Percentiles rank a stretch among this genome's conserved stretches.
Evolutionary conservation across 2,329 filamentous ascomycete species (phyloP).

Genomic region (Neonectria magnoliae): DNA sequence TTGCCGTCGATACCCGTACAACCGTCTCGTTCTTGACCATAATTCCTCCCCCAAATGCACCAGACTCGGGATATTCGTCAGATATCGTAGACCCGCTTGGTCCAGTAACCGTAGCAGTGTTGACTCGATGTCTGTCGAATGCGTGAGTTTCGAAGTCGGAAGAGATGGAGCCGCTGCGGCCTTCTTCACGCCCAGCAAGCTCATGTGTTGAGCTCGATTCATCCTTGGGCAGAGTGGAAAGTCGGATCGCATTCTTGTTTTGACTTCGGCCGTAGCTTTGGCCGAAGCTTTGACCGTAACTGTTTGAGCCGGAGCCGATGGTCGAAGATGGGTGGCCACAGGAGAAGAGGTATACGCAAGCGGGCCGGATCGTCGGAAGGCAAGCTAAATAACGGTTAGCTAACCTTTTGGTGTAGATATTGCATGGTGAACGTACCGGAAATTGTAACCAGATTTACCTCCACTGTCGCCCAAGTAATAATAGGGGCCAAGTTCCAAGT

Average conservation of each 20-base stretch:
- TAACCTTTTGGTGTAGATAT: too few relatives aligned
- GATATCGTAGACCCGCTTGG: not conserved
- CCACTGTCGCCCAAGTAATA: constrained; percentile 38
- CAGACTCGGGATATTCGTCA: not conserved
- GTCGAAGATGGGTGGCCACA: constrained; percentile 24
- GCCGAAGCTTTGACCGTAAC: constrained; percentile 17
- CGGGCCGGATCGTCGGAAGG: constrained; percentile 35
- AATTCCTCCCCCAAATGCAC: constrained; percentile 23
- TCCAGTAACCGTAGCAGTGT: constrained; percentile 26
- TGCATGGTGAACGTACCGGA: constrained; percentile 30
- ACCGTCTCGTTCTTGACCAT: constrained; percentile 40
- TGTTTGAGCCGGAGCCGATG: constrained; percentile 30
- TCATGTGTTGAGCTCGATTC: constrained; percentile 38
- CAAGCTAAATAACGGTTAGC: constrained; percentile 19
- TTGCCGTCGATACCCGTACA: constrained; percentile 7
- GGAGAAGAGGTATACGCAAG: constrained; percentile 33
- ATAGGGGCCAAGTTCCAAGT: constrained; percentile 38
- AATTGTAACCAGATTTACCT: constrained; percentile 40
- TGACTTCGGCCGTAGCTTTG: constrained; percentile 30
- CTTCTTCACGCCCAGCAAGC: constrained; percentile 26
- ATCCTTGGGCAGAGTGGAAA: constrained; percentile 32
- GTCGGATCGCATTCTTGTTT: constrained; percentile 34
- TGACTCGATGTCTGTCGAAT: constrained; percentile 29
- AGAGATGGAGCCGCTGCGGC: constrained; percentile 1
- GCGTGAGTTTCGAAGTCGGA: constrained; percentile 38